Percentiles rank a stretch among this genome's conserved stretches.
Conservation (phyloP, 1,284 basidiomycete species). For the Ceratobasidium sp. region DNA sequence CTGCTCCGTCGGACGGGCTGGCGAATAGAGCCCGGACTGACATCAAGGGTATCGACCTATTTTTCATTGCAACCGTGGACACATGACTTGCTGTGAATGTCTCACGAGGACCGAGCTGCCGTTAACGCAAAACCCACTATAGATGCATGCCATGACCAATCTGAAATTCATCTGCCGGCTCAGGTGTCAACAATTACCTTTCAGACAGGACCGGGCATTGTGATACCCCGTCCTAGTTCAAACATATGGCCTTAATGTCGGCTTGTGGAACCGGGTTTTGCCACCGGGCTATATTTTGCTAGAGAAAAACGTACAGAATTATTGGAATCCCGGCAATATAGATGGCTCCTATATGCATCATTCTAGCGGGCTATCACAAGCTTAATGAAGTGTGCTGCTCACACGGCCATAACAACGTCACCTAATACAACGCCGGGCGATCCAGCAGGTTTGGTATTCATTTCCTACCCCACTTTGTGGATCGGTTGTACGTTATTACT, state of each 20-base stretch:
- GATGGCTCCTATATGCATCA: too few relatives aligned
- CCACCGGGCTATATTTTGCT: too few relatives aligned
- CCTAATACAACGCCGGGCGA: too few relatives aligned
- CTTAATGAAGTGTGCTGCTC: too few relatives aligned
- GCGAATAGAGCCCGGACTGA: neutral
- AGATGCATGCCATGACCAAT: neutral
- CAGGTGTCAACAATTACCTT: neutral
- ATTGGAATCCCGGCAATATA: too few relatives aligned
- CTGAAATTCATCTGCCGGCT: neutral
- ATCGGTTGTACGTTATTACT: neutral
- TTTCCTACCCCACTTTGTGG: neutral
- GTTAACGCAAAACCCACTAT: neutral
- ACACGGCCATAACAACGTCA: too few relatives aligned
- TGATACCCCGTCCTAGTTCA: too few relatives aligned
- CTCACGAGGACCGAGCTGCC: neutral
- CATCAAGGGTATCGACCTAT: neutral
- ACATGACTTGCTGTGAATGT: neutral
- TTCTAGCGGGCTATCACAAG: too few relatives aligned
- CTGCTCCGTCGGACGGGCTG: neutral
- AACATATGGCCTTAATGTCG: too few relatives aligned
- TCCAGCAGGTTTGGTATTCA: neutral
- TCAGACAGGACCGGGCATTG: neutral
- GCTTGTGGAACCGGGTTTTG: too few relatives aligned
- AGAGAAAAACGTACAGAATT: too few relatives aligned
- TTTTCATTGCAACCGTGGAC: neutral